Percentiles rank a stretch among this genome's conserved stretches.
These are phyloP conservation scores for Boechera stricta DNA, from an alignment of 345 rosid species.

Conservation along the genomic window DNA sequence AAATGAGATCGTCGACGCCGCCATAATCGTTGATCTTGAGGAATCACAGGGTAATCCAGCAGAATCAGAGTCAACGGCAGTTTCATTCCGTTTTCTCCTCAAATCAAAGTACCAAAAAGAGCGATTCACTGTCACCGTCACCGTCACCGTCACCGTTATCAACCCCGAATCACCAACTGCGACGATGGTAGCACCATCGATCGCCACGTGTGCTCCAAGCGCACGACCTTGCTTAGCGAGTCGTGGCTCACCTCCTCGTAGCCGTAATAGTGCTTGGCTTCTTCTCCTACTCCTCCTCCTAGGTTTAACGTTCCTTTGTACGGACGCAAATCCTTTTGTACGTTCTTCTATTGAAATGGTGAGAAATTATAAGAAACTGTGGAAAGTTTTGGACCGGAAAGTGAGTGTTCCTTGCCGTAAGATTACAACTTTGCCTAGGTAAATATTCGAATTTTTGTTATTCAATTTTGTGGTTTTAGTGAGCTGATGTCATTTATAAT, in stretches of 20 bases:
- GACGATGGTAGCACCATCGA: not conserved
- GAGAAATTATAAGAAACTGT: slow-evolving; percentile 38
- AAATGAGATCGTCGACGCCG: slow-evolving; percentile 50
- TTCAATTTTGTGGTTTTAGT: not conserved
- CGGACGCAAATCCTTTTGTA: not conserved
- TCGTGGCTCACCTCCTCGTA: slow-evolving; percentile 38
- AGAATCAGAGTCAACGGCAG: too few relatives aligned
- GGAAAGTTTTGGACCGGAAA: slow-evolving; percentile 19
- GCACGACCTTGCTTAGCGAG: slow-evolving; percentile 15
- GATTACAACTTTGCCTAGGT: slow-evolving; percentile 38
- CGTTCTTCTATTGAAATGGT: slow-evolving; percentile 23
- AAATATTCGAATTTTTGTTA: not conserved
- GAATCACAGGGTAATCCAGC: not conserved
- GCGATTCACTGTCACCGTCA: slow-evolving; percentile 6
- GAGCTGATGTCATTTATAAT: slow-evolving; percentile 19
- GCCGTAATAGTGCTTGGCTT: slow-evolving; percentile 2
- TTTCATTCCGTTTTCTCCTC: too few relatives aligned
- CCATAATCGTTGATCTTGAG: slow-evolving; percentile 41
- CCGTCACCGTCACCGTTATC: slow-evolving; percentile 34
- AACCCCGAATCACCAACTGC: slow-evolving; percentile 8
- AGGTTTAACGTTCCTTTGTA: slow-evolving; percentile 22
- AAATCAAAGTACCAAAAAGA: too few relatives aligned
- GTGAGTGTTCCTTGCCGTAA: slow-evolving; percentile 26
- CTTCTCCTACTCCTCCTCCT: slow-evolving; percentile 16
- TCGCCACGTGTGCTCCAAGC: slow-evolving; percentile 31